phyloP scores from a whole-genome alignment of 768 basidiomycete genomes.

The Xerocomellus amylosporus region DNA sequence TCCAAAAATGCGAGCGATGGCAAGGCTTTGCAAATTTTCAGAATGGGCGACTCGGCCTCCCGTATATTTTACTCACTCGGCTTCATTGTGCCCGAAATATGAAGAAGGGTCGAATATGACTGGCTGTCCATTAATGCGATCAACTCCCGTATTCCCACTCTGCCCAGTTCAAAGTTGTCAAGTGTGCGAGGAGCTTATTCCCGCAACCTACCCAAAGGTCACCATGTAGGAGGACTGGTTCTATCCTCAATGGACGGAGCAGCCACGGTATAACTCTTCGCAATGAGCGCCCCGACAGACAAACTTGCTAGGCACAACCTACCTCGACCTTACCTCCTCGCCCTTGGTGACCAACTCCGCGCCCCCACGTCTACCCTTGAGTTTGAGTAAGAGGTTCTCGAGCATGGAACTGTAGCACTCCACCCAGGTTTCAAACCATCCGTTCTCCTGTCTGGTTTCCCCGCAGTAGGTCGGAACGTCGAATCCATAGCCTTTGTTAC shows the following conservation, averaged over 20 bases:
- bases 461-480: conserved; percentile 76
- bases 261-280: conserved; percentile 71
- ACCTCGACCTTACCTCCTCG: conserved; percentile 48
- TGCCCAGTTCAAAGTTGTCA: conserved; percentile 25
- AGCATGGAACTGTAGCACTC: conserved; percentile 64
- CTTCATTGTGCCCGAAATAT: conserved; percentile 78
- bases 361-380: conserved; percentile 41
- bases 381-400: conserved; percentile 50
- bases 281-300: conserved; percentile 6
- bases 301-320: conserved; percentile 17
- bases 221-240: conserved; percentile 73
- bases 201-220: conserved; percentile 66
- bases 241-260: conserved; percentile 52
- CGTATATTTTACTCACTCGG: conserved; percentile 55
- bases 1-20: conserved; percentile 78
- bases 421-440: conserved; percentile 73
- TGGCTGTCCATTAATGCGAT: conserved; percentile 51
- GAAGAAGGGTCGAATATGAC: conserved; percentile 78
- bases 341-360: conserved; percentile 50
- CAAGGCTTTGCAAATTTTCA: conserved; percentile 45
- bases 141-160: conserved; percentile 74
- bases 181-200: background rate
- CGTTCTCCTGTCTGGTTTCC: conserved; percentile 64
- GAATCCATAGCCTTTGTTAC: conserved; percentile 64
- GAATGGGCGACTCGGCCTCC: background rate